Evolutionary conservation across 257 asterid genomes (phyloP).

Genomic region (Leonotis leonurus): DNA sequence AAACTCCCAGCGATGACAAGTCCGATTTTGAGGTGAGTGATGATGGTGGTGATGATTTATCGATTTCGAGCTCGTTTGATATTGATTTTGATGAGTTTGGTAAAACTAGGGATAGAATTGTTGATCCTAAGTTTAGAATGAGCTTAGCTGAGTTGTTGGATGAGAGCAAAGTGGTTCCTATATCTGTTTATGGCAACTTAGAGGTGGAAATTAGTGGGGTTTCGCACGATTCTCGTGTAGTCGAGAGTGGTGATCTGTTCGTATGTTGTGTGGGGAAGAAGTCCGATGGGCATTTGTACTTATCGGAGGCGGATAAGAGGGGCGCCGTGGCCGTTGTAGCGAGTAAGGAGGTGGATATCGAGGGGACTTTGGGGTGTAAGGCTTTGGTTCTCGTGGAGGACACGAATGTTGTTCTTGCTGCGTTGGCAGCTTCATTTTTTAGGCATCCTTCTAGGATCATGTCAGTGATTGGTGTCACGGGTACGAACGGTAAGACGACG

Average conservation of each 20-base stretch:
- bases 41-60: no score
- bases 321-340: slow-evolving; percentile 95
- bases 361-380: slow-evolving; percentile 70
- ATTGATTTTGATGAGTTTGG: slow-evolving; percentile 76
- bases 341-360: slow-evolving; percentile 79
- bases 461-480: slow-evolving; percentile 75
- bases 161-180: slow-evolving; percentile 80
- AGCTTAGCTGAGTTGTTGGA: slow-evolving; percentile 86
- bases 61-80: slow-evolving; percentile 52
- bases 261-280: slow-evolving; percentile 72
- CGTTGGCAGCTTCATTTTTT: slow-evolving; percentile 68
- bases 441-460: slow-evolving; percentile 72
- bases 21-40: slow-evolving; percentile 62
- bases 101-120: slow-evolving; percentile 52
- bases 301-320: slow-evolving; percentile 90
- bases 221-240: slow-evolving; percentile 84
- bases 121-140: slow-evolving; percentile 76
- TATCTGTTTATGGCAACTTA: slow-evolving; percentile 70
- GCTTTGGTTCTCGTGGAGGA: slow-evolving; percentile 90
- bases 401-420: slow-evolving; percentile 58
- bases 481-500: slow-evolving; percentile 78
- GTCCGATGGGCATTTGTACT: slow-evolving; percentile 62
- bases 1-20: slow-evolving; percentile 33
- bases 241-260: slow-evolving; percentile 80
- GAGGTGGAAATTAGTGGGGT: slow-evolving; percentile 73